phyloP scores from a whole-genome alignment of 1,284 basidiomycete species.

The Ustilago hordei region DNA sequence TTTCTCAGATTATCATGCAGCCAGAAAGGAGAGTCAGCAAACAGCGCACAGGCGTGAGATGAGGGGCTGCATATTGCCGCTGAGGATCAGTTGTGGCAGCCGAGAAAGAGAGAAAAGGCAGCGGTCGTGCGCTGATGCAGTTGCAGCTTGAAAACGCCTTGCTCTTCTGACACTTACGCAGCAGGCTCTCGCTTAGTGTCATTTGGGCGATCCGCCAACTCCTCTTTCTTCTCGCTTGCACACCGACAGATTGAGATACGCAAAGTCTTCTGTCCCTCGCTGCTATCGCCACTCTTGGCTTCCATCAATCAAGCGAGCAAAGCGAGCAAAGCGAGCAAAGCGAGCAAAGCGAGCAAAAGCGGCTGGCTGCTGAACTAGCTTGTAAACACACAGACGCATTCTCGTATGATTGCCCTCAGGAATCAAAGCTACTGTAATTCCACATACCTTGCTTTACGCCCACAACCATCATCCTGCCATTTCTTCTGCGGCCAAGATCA shows the following conservation, averaged over 20 bases:
- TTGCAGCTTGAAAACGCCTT: background rate
- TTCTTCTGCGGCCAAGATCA: background rate
- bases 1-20: too few relatives aligned
- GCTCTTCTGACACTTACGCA: background rate
- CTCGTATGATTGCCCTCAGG: background rate
- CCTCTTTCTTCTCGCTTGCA: background rate
- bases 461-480: background rate
- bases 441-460: background rate
- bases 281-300: too few relatives aligned
- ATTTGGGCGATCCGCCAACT: conserved; percentile 1
- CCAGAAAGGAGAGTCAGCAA: too few relatives aligned
- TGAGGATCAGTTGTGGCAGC: too few relatives aligned
- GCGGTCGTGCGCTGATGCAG: background rate
- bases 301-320: background rate
- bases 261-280: background rate
- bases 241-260: background rate
- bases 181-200: background rate
- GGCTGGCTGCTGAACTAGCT: too few relatives aligned
- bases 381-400: background rate
- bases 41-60: background rate
- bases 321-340: too few relatives aligned
- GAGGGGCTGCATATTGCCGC: background rate
- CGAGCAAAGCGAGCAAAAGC: background rate
- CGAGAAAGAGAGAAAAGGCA: too few relatives aligned
- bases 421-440: background rate